Conservation (phyloP, 192 early-diverging fungal genomes). For the Coemansia sp. region DNA sequence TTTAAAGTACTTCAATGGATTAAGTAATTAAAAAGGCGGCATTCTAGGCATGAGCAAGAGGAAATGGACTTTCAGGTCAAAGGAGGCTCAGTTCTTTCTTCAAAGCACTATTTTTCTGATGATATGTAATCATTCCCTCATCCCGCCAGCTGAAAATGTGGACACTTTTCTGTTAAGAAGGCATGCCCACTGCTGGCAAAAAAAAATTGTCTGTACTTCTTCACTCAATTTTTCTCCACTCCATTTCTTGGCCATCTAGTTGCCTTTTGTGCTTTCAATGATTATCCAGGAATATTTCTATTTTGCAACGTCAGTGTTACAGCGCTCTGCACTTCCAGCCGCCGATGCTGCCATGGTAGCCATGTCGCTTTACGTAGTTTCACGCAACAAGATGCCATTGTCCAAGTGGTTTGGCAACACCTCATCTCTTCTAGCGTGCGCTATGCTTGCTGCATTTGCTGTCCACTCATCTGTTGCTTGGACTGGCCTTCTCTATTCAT, state of each 20-base stretch:
- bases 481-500: neutral
- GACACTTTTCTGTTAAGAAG: neutral
- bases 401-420: neutral
- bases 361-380: neutral
- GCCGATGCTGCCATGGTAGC: neutral
- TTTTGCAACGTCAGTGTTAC: neutral
- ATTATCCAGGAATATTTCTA: neutral
- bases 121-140: neutral
- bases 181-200: neutral
- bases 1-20: neutral
- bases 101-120: neutral
- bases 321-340: neutral
- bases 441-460: neutral
- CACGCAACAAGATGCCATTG: neutral
- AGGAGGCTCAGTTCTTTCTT: neutral
- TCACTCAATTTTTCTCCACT: neutral
- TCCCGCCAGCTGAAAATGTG: neutral
- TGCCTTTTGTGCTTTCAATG: constrained; percentile 3
- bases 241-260: neutral
- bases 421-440: neutral
- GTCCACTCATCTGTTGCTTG: neutral
- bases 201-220: neutral
- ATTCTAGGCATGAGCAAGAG: neutral
- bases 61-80: neutral
- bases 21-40: neutral